A percentile compares a stretch with the other conserved stretches of the same genome.
Conservation (phyloP, 371 early-diverging fungal species). For the Chytridium lagenaria region DNA sequence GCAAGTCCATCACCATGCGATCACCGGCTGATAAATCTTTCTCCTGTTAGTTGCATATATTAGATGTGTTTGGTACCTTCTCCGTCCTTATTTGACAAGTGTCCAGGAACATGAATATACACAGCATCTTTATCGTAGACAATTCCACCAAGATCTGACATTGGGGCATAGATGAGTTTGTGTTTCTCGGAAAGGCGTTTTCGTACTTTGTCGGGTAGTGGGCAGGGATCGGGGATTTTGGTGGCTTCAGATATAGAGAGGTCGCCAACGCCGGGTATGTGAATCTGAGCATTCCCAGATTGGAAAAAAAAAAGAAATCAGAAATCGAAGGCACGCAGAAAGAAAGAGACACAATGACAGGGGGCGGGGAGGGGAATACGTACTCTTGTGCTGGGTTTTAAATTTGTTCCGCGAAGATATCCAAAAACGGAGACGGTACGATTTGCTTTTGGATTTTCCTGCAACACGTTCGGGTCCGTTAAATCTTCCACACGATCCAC, state of each 20-base stretch:
- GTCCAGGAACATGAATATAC: conserved; percentile 93
- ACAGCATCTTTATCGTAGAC: conserved; percentile 98
- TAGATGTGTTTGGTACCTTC: conserved; percentile 40
- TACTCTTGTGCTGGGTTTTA: conserved; percentile 75
- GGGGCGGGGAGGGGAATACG: not conserved
- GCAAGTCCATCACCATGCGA: conserved; percentile 88
- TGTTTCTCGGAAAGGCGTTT: conserved; percentile 89
- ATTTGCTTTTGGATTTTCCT: conserved; percentile 82
- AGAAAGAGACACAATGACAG: no score
- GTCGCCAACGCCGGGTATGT: conserved; percentile 97
- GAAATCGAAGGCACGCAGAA: no score
- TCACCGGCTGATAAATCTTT: conserved; percentile 67
- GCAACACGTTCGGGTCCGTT: conserved; percentile 87
- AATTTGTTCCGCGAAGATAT: conserved; percentile 91
- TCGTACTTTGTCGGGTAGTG: conserved; percentile 90
- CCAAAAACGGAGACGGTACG: conserved; percentile 94
- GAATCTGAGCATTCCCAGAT: no score
- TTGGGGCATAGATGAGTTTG: conserved; percentile 97
- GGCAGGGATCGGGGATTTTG: conserved; percentile 89
- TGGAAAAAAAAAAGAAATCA: no score
- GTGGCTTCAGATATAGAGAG: conserved; percentile 75
- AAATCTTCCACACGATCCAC: conserved; percentile 97
- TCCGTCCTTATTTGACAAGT: conserved; percentile 71
- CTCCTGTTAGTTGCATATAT: conserved; percentile 48
- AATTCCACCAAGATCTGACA: conserved; percentile 97